These are phyloP conservation scores for Mortierella sp. DNA, from an alignment of 371 early-diverging fungal species.

Conservation along the genomic window DNA sequence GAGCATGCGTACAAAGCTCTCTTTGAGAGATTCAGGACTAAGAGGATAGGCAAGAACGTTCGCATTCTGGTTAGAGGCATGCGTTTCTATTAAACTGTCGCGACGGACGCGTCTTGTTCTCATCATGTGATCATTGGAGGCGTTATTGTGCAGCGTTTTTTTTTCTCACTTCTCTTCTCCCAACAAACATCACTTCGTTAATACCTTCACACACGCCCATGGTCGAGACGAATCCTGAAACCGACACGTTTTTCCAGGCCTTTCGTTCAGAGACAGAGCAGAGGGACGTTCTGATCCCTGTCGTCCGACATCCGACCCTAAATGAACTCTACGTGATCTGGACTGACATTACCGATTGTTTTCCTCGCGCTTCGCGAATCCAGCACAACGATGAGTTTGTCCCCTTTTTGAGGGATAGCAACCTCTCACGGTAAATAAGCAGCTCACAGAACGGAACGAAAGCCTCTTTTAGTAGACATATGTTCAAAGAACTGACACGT, in stretches of 20 bases:
- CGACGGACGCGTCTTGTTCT: neutral
- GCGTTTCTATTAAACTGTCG: neutral
- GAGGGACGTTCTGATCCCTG: neutral
- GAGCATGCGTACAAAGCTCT: neutral
- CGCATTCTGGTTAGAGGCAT: neutral
- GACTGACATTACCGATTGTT: constrained; percentile 7
- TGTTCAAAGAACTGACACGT: too few relatives aligned
- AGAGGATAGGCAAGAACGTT: neutral
- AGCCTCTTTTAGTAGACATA: too few relatives aligned
- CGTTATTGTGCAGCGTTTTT: neutral
- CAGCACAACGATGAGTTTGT: neutral
- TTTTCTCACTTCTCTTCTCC: neutral
- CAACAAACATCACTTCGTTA: neutral
- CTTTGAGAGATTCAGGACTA: neutral
- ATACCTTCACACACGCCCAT: neutral
- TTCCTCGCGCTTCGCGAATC: neutral
- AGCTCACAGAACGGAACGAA: too few relatives aligned
- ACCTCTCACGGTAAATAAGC: neutral
- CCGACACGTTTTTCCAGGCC: neutral
- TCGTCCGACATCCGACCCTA: neutral
- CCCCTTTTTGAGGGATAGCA: neutral
- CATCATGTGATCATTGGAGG: neutral
- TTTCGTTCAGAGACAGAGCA: neutral
- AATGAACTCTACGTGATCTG: constrained; percentile 6
- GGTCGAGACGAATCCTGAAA: constrained; percentile 7